These are phyloP conservation scores for Entomortierella parvispora DNA, from an alignment of 192 early-diverging fungal species.

Conservation along the genomic window DNA sequence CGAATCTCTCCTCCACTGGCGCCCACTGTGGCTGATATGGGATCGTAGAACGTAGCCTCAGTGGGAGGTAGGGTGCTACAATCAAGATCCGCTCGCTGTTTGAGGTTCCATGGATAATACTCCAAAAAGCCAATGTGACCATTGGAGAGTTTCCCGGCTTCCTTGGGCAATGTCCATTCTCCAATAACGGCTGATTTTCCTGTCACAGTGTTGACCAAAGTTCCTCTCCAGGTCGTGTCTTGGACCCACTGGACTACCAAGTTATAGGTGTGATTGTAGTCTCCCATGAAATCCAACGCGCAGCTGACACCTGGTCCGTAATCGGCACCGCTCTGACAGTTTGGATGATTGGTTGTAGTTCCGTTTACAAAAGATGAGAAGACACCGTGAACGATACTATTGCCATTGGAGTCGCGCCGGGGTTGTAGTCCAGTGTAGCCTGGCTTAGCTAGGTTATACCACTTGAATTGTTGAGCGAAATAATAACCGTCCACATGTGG, in stretches of 20 bases:
- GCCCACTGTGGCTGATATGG: too few relatives aligned
- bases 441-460: too few relatives aligned
- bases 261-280: not conserved
- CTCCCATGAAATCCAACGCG: not conserved
- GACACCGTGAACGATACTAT: not conserved
- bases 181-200: not conserved
- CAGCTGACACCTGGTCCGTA: constrained; percentile 1
- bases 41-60: too few relatives aligned
- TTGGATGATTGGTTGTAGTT: not conserved
- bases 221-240: constrained; percentile 5
- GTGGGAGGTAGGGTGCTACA: too few relatives aligned
- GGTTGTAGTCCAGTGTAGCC: constrained; percentile 11
- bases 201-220: not conserved
- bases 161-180: constrained; percentile 3
- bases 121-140: constrained; percentile 2
- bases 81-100: too few relatives aligned
- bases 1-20: too few relatives aligned
- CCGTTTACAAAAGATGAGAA: constrained; percentile 2
- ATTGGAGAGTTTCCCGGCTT: not conserved
- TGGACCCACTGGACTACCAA: not conserved
- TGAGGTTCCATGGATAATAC: not conserved
- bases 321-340: constrained; percentile 2
- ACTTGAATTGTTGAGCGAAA: constrained; percentile 11
- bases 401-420: not conserved
- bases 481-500: not conserved